These are phyloP conservation scores for Huntiella decipiens DNA, from an alignment of 2,329 filamentous ascomycete genomes.

Conservation along the genomic window DNA sequence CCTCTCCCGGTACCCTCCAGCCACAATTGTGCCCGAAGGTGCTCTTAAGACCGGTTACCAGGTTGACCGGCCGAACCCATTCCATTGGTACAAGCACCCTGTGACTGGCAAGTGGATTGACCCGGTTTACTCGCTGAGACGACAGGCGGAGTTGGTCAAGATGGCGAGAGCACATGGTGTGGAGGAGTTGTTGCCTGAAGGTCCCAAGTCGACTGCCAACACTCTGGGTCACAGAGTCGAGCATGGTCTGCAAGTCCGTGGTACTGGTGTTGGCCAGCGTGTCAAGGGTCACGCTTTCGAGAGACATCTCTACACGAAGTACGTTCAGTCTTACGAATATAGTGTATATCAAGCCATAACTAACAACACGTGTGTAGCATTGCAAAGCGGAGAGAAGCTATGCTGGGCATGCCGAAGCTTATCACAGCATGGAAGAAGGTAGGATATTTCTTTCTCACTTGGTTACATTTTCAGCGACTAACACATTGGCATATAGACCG, in stretches of 20 bases:
- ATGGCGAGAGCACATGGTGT: constrained; percentile 62
- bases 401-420: constrained; percentile 85
- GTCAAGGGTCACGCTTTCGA: constrained; percentile 95
- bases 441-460: constrained; percentile 17
- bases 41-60: constrained; percentile 30
- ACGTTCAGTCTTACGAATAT: constrained; percentile 20
- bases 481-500: constrained; percentile 5
- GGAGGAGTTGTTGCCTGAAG: constrained; percentile 60
- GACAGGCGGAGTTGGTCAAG: constrained; percentile 83
- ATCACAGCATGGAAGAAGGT: constrained; percentile 89
- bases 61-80: constrained; percentile 52
- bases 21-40: constrained; percentile 31
- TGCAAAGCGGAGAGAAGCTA: constrained; percentile 76
- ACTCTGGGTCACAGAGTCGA: constrained; percentile 55
- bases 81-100: constrained; percentile 60
- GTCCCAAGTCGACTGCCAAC: constrained; percentile 54
- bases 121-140: constrained; percentile 62
- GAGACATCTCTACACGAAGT: constrained; percentile 59
- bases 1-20: constrained; percentile 75
- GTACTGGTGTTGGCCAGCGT: constrained; percentile 76
- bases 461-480: not conserved
- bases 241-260: constrained; percentile 68
- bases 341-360: not conserved
- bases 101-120: constrained; percentile 67
- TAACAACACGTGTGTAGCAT: constrained; percentile 31